Conservation (phyloP, 1,284 basidiomycete genomes). For the Cutaneotrichosporon sp. region DNA sequence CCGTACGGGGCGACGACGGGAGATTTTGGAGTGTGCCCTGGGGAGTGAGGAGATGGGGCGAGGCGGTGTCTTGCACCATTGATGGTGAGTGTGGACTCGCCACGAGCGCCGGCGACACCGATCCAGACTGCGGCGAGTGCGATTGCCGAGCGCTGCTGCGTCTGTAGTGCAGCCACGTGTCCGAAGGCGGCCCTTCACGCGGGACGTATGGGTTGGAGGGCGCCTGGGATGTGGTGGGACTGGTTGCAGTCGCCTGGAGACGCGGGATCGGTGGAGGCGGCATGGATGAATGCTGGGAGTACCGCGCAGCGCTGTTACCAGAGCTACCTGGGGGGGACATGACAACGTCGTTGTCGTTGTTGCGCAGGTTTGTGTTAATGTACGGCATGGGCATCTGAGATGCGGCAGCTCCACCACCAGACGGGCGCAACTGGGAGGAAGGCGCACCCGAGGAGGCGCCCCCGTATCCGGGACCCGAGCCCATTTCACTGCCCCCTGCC, state of each 20-base stretch:
- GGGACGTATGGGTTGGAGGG: conserved; percentile 38
- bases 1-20: conserved; percentile 6
- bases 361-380: conserved; percentile 7
- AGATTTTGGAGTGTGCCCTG: conserved; percentile 8
- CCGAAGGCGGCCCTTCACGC: conserved; percentile 15
- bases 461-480: background rate
- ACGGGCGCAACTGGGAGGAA: conserved; percentile 4
- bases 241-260: background rate
- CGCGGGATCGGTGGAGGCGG: conserved; percentile 11
- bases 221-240: background rate
- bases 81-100: conserved; percentile 33
- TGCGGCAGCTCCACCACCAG: background rate
- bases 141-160: conserved; percentile 10
- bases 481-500: conserved; percentile 23
- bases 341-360: conserved; percentile 22
- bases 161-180: conserved; percentile 16
- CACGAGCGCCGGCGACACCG: conserved; percentile 26
- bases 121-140: conserved; percentile 32
- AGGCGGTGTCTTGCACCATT: conserved; percentile 25
- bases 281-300: conserved; percentile 6
- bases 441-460: background rate
- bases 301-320: background rate
- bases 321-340: conserved; percentile 22
- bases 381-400: conserved; percentile 12
- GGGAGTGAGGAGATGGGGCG: conserved; percentile 20